phyloP scores from a whole-genome alignment of 2,329 filamentous ascomycete species.

The Colletotrichum falcatum region DNA sequence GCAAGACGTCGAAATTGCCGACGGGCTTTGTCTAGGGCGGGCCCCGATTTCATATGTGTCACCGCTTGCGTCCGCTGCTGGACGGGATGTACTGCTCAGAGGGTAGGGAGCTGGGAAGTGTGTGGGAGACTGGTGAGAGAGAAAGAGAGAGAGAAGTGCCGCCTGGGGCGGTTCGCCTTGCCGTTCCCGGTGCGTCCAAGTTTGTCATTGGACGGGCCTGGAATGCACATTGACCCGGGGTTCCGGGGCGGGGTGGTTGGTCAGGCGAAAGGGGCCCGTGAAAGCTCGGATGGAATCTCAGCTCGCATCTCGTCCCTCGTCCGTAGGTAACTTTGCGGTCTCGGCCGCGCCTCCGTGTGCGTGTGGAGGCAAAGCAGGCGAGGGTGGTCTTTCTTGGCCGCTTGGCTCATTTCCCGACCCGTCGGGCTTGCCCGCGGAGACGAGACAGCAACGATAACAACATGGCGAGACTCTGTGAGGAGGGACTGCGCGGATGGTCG shows the following conservation, averaged over 20 bases:
- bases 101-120: background rate
- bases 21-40: background rate
- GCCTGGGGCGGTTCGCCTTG: background rate
- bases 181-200: slow-evolving; percentile 10
- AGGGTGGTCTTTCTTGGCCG: background rate
- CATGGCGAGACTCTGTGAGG: background rate
- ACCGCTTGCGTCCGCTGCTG: background rate
- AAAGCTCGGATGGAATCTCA: slow-evolving; percentile 7
- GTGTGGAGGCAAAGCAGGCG: background rate
- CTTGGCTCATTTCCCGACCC: background rate
- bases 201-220: slow-evolving; percentile 7
- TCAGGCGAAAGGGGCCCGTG: background rate
- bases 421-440: background rate
- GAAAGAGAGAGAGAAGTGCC: slow-evolving; percentile 1
- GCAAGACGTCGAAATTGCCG: background rate
- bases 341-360: too few species aligned
- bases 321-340: background rate
- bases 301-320: background rate
- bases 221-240: slow-evolving; percentile 17
- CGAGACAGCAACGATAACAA: background rate
- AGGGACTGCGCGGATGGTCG: background rate
- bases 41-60: too few species aligned
- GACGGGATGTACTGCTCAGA: background rate
- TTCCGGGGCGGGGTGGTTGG: background rate
- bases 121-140: background rate